phyloP scores from a whole-genome alignment of 441 rosid genomes.

The Adansonia madagascariensis region DNA sequence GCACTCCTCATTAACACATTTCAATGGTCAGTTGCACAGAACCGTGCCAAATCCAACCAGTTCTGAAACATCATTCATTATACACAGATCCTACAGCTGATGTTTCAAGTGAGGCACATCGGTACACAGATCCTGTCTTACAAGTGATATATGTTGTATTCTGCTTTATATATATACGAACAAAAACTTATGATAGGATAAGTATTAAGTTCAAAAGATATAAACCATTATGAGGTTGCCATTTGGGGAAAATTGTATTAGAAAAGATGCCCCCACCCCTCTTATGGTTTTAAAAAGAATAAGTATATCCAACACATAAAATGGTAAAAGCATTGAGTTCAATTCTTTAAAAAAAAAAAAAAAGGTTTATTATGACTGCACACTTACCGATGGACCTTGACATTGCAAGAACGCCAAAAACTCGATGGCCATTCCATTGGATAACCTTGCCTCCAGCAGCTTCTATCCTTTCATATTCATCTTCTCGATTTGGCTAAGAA shows the following conservation, averaged over 20 bases:
- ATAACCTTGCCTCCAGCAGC: constrained; percentile 94
- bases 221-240: background rate
- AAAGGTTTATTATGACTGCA: constrained; percentile 17
- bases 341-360: no score
- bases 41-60: background rate
- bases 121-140: background rate
- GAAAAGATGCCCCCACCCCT: background rate
- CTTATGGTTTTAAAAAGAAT: background rate
- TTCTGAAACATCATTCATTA: background rate
- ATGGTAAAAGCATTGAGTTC: no score
- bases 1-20: background rate
- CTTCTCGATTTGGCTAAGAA: constrained; percentile 80
- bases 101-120: background rate
- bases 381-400: constrained; percentile 83
- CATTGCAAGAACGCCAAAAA: constrained; percentile 92
- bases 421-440: constrained; percentile 96
- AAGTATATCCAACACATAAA: no score
- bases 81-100: background rate
- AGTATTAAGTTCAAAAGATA: background rate
- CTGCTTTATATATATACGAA: background rate
- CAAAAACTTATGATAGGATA: background rate
- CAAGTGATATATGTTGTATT: background rate
- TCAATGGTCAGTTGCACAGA: background rate
- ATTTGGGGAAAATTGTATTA: background rate
- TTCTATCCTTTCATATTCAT: constrained; percentile 88